Evolutionary conservation across 768 basidiomycete genomes (phyloP).

Genomic region (Leccinum subgranulosum): DNA sequence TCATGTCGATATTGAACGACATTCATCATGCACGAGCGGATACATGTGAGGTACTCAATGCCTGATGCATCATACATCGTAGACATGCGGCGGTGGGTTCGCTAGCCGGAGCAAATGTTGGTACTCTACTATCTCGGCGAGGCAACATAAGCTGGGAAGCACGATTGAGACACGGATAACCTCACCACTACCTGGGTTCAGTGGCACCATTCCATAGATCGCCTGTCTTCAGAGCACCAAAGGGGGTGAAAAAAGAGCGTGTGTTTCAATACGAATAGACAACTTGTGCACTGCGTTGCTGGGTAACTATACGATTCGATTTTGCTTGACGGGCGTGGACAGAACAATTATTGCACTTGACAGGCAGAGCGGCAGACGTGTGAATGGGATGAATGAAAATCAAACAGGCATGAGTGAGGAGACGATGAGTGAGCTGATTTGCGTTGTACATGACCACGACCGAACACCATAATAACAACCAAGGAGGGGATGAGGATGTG

Average conservation of each 20-base stretch:
- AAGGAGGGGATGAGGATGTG: conserved; percentile 21
- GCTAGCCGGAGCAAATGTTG: too few species aligned
- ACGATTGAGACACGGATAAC: not conserved
- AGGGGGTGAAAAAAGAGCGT: conserved; percentile 10
- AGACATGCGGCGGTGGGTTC: not conserved
- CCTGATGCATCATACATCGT: conserved; percentile 1
- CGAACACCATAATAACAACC: conserved; percentile 37
- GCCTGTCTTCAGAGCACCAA: conserved; percentile 10
- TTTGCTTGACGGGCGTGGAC: conserved; percentile 26
- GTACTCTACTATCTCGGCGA: not conserved
- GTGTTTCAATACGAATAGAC: conserved; percentile 21
- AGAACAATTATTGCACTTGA: conserved; percentile 30
- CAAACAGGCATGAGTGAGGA: conserved; percentile 27
- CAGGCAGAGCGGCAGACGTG: conserved; percentile 19
- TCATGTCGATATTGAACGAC: conserved; percentile 4
- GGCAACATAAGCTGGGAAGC: not conserved
- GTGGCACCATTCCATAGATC: not conserved
- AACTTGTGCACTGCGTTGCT: conserved; percentile 11
- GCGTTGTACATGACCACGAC: conserved; percentile 38
- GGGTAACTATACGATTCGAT: conserved; percentile 31
- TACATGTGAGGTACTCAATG: conserved; percentile 14
- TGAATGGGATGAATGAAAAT: conserved; percentile 21
- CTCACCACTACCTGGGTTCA: conserved; percentile 12
- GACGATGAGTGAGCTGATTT: conserved; percentile 28
- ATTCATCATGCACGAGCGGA: conserved; percentile 7